Percentiles rank a stretch among this genome's conserved stretches.
Evolutionary conservation across 202 grass and related monocot species (phyloP).

Genomic region (Panicum virgatum): DNA sequence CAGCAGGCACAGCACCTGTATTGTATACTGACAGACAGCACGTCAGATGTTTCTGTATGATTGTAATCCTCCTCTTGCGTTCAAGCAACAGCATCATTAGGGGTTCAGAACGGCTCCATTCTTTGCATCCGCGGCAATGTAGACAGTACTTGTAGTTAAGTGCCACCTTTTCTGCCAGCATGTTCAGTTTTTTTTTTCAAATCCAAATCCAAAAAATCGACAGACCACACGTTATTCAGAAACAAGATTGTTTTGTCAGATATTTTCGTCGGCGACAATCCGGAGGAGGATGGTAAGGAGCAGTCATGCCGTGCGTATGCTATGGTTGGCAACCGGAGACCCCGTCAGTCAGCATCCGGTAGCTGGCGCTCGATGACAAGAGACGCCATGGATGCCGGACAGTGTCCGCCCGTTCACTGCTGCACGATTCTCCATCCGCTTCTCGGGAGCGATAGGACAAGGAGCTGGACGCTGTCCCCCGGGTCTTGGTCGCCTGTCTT

Average conservation of each 20-base stretch:
- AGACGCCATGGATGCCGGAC: slow-evolving; percentile 45
- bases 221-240: not conserved
- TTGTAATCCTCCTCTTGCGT: not conserved
- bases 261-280: slow-evolving; percentile 16
- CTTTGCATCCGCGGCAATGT: slow-evolving; percentile 37
- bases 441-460: slow-evolving; percentile 8
- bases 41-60: not conserved
- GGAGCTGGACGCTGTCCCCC: slow-evolving; percentile 34
- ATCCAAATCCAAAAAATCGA: not conserved
- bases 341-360: slow-evolving; percentile 4
- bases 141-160: not conserved
- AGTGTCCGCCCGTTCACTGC: slow-evolving; percentile 26
- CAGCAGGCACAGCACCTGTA: not conserved
- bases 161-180: slow-evolving; percentile 27
- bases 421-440: slow-evolving; percentile 26
- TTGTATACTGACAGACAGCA: not conserved
- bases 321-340: not conserved
- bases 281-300: not conserved
- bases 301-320: not conserved
- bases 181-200: slow-evolving; percentile 9
- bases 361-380: slow-evolving; percentile 20
- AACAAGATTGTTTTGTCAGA: not conserved
- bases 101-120: slow-evolving; percentile 12
- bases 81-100: slow-evolving; percentile 31
- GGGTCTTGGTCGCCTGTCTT: not conserved